Percentiles rank a stretch among this genome's conserved stretches.
phyloP scores from a whole-genome alignment of 2,329 filamentous ascomycete genomes.

The Diaporthe humulicola region DNA sequence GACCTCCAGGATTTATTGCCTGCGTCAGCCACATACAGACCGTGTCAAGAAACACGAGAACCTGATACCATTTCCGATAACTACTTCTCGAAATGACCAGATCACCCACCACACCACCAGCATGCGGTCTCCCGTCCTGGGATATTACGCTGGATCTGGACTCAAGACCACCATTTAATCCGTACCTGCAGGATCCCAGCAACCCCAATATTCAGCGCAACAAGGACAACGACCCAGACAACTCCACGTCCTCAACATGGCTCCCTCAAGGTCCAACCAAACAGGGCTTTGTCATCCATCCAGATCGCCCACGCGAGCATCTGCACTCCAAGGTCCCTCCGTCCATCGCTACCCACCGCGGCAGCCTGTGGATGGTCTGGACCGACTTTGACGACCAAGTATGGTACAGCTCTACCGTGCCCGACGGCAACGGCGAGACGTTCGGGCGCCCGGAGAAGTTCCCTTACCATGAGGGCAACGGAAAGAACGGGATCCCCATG shows the following conservation, averaged over 20 bases:
- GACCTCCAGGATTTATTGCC: background rate
- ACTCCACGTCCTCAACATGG: conserved; percentile 43
- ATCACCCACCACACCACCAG: background rate
- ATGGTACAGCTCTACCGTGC: conserved; percentile 50
- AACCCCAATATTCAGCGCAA: background rate
- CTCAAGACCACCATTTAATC: conserved; percentile 3
- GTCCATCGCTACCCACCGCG: conserved; percentile 51
- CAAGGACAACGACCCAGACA: background rate
- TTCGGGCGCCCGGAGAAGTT: conserved; percentile 48
- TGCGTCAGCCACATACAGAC: background rate
- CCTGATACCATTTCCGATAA: background rate
- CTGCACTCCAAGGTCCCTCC: conserved; percentile 50
- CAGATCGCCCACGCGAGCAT: conserved; percentile 42
- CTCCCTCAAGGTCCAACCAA: conserved; percentile 47
- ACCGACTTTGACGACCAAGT: conserved; percentile 46
- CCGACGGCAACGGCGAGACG: conserved; percentile 41
- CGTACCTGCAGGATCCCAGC: conserved; percentile 4
- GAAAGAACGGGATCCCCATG: conserved; percentile 48
- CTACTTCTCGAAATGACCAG: background rate
- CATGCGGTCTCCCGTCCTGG: background rate
- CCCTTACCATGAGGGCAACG: conserved; percentile 38
- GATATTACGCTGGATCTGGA: background rate
- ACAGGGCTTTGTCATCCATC: conserved; percentile 44
- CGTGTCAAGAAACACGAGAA: background rate
- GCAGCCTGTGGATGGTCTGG: conserved; percentile 54